Base-by-base conservation (phyloP, 2,329 filamentous ascomycete species). In the Pyricularia sp. region DNA sequence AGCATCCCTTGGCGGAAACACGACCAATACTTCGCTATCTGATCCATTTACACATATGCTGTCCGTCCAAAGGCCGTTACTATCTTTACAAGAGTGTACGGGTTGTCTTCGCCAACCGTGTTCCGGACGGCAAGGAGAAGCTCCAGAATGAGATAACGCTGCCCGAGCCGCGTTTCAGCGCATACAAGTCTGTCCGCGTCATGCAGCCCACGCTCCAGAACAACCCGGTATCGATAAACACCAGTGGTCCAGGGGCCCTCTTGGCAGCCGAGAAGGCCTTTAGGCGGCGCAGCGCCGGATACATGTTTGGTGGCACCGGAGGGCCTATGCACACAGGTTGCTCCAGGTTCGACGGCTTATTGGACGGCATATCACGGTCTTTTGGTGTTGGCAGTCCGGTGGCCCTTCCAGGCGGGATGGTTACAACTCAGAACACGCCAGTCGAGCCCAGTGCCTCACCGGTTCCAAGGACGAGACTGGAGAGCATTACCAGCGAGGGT, bases 51-150 rank as follows among this genome's bases (percentile, higher is more conserved):
- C 93, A 98, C 76, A 95, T 99, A 69, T 98, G 94, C 79, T 94
- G 90, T 74, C 91, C 93, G 0, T 88, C 90, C 0, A 91, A 90
- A 71, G 93, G 92, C 6, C 88, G 94, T 14, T 97, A 90, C 77
- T 98, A 93, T 74, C 83, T 99, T 6, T 95, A 98, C 81, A 96
- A 95, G 74, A 93, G 88, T 73, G 91, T 98, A 70, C 89, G 95
- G 17, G 92, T 98, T 50, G 94, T 99, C 3, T 99, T 99, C 77
- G 95, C 95, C 68, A 98, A 98, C 76, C 88, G 95, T 30, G 94
- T 97, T 0, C 94, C 95, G 0, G 95, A 98, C 74, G 94, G 93
- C 59, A 97, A 97, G 76, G 94, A 98, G 79, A 94, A 90, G 75
- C 84, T 99, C 58, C 86, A 90, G 36, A 97, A 96, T 75, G 95